Evolutionary conservation across 2,329 filamentous ascomycete genomes (phyloP), one percentile per base, ranked within the genome.

Genomic region (Didymosphaeria variabile): DNA sequence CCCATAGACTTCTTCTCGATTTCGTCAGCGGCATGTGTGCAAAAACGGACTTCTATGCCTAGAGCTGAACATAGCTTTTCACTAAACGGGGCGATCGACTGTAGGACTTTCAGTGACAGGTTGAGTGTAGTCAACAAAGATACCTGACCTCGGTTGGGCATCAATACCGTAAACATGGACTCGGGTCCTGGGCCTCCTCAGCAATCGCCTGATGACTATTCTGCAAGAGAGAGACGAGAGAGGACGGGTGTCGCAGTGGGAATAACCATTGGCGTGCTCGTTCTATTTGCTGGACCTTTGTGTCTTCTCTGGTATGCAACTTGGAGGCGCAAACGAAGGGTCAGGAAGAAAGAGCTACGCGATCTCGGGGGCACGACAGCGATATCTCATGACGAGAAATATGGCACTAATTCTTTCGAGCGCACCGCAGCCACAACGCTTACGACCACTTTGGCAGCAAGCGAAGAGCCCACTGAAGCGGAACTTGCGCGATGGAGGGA

Each of bases 281-380:
- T 57, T 31, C 55, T 57, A 2, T 50, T 57, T 31, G 44, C 55
- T 19, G 55, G 21, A 7, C 55, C 55, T 13, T 50, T 57, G n/a
- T 44, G 44, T 29, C 45, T 57, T 12, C 19, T 57, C 13, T 57
- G 34, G 9, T 51, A 29, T 32, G 45, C 44, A 19, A 51, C 42
- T 21, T 50, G 55, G 55, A 34, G 46, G 15, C 45, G 55, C 10
- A 32, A 32, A n/a, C 21, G 46, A 19, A 49, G 46, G 26, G 21
- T 13, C 26, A 49, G n/a, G 31, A 50, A 15, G 23, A 21, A 32
- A 19, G 36, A 46, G 21, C 6, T 38, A 26, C 21, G 47, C 32
- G 47, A 58, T 52, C 38, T 58, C 12, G 56, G 46, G 19, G 56
- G 56, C 21, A 58, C 56, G 13, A 58, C 56, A 23, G 56, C 31